Percentiles rank a stretch among this genome's conserved stretches.
Conservation (phyloP, 2,329 filamentous ascomycete species). For the Cladophialophora immunda region DNA sequence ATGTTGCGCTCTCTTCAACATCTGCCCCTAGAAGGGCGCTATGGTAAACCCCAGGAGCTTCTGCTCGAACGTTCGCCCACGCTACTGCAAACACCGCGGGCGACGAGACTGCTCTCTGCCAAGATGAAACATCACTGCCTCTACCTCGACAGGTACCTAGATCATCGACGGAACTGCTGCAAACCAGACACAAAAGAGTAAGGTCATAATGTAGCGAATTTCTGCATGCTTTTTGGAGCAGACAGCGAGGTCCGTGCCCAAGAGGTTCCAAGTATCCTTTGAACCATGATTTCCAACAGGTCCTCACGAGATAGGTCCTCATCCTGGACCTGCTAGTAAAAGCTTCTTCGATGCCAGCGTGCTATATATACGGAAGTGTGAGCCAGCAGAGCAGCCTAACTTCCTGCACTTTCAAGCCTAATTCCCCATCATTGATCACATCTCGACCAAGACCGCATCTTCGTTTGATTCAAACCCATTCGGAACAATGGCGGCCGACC, state of each 20-base stretch:
- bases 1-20: neutral
- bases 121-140: neutral
- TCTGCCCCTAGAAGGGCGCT: too few relatives aligned
- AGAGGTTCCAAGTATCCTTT: neutral
- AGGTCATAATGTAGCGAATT: neutral
- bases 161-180: neutral
- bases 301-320: conserved; percentile 1
- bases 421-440: neutral
- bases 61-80: too few relatives aligned
- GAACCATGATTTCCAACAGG: neutral
- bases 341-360: neutral
- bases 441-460: neutral
- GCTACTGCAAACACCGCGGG: too few relatives aligned
- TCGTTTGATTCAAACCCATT: neutral
- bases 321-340: neutral
- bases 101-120: neutral
- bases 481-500: neutral
- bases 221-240: neutral
- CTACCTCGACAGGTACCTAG: neutral
- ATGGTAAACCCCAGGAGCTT: too few relatives aligned
- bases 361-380: neutral
- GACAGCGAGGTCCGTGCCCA: neutral
- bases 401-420: neutral
- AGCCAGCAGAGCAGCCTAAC: neutral
- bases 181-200: neutral